Conservation (phyloP, 78 protist genomes). For the Dictyostelium discoideum region DNA sequence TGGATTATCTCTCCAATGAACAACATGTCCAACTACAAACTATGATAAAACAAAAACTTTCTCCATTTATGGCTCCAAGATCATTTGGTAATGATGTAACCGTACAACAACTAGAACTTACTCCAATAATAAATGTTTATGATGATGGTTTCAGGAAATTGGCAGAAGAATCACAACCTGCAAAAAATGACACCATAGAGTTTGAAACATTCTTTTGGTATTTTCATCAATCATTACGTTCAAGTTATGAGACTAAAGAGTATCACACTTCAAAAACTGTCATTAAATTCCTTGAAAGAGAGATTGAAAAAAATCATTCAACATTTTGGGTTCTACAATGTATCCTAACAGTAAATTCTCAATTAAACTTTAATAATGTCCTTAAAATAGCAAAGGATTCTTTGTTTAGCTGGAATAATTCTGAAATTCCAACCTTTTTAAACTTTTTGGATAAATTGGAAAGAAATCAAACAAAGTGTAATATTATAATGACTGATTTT, state of each 20-base stretch:
- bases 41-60: background rate
- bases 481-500: slow-evolving; percentile 20
- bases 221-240: background rate
- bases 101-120: background rate
- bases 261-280: background rate
- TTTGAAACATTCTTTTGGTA: slow-evolving; percentile 12
- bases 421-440: background rate
- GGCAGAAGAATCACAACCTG: background rate
- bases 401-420: background rate
- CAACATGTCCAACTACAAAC: background rate
- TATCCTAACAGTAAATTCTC: background rate
- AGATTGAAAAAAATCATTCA: background rate
- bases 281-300: background rate
- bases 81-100: background rate
- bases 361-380: background rate
- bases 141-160: background rate
- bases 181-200: background rate
- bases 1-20: background rate
- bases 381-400: background rate
- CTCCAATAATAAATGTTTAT: slow-evolving; percentile 2
- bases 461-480: background rate
- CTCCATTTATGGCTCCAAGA: background rate
- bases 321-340: slow-evolving; percentile 37
- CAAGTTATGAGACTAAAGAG: background rate
- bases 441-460: background rate